Base-by-base conservation (phyloP, 164 flowering plant species). In the Euptelea pleiosperma region DNA sequence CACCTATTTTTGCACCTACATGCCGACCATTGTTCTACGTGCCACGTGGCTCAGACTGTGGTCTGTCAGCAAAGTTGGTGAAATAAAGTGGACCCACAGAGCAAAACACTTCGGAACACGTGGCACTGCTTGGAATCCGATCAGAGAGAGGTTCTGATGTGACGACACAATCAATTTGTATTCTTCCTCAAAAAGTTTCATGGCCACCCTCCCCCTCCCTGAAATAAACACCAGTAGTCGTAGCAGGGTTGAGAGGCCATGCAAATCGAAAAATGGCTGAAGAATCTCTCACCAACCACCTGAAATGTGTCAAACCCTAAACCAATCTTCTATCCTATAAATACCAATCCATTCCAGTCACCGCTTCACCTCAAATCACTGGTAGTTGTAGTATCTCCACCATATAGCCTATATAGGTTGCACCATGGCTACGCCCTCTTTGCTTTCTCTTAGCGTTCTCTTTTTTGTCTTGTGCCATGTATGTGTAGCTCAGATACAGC, bases 211-310 rank as follows among this genome's bases (percentile, higher is more conserved):
- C n/a, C n/a, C n/a, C n/a, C n/a, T n/a, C n/a, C n/a, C n/a, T n/a
- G n/a, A n/a, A n/a, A n/a, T n/a, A n/a, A 46, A 19, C 28, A 46
- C 19, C 24, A 16, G 50, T 24, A 10, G 8, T 21, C 31, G 41
- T 19, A 11, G 24, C 53, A 55, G 37, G 19, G 36, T 30, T 10
- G 18, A 31, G 10, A n/a, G 2, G 33, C 33, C 78, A 71, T 77
- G 78, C 81, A 66, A 12, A 15, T 7, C 15, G 70, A 63, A 68
- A 57, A 60, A 61, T 71, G 75, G 62, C 77, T n/a, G 16, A 24
- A 35, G 15, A 8, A 11, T 56, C 28, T 47, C 65, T 40, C 33
- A 30, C 42, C 44, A 61, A 30, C 58, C 5, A n/a, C n/a, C n/a
- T n/a, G n/a, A n/a, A n/a, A n/a, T n/a, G n/a, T n/a, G n/a, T n/a